Base-by-base conservation (phyloP, 1,284 basidiomycete genomes). In the Apiotrichum domesticum region DNA sequence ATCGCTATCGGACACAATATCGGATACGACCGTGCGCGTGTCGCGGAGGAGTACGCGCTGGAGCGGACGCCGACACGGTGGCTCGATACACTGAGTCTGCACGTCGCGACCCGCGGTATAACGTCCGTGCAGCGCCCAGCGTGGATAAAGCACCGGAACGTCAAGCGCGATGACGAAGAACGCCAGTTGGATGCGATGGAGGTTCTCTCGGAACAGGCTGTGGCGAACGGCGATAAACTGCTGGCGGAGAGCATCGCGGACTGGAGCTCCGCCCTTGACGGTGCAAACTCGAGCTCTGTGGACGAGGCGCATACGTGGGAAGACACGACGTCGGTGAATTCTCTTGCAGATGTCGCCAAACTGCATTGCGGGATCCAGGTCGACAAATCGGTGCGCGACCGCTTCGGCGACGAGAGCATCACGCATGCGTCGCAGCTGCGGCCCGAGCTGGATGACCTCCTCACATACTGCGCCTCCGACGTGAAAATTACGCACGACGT, bases 1-100 rank as follows among this genome's bases (percentile, higher is more conserved):
- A 75, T 98, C 29, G 79, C 96, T 35, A 84, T 98, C 11, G 94
- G 95, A 1, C 96, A 99, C 76, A 95, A 98, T 69, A 87, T 98
- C 34, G 89, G 92, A 2, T 98, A 92, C 73, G 96, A 98, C 74
- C 85, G 95, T 8, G 87, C 84, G 6, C 82, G 93, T 13, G 80
- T 96, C 13, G 72, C 78, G 29, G 90, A 97, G 63, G 96, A 99
- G 72, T 98, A 99, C 71, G 78, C 79, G 54, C 74, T 97, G 5
- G 69, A 79, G 1, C 80, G 82, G 0, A 88, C 88, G 0, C 76
- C 81, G 46, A 94, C 84, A 32, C 84, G 95, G 1, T 99, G 90
- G 73, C 76, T 98, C 41, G 96, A 98, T 72, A 99, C 95, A 0
- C 91, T 98, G 84, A 86, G 91, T 1, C 80, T 99, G 9, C 95